These are phyloP conservation scores for Micractinium conductrix DNA, from an alignment of 139 green algal species.

Conservation along the genomic window DNA sequence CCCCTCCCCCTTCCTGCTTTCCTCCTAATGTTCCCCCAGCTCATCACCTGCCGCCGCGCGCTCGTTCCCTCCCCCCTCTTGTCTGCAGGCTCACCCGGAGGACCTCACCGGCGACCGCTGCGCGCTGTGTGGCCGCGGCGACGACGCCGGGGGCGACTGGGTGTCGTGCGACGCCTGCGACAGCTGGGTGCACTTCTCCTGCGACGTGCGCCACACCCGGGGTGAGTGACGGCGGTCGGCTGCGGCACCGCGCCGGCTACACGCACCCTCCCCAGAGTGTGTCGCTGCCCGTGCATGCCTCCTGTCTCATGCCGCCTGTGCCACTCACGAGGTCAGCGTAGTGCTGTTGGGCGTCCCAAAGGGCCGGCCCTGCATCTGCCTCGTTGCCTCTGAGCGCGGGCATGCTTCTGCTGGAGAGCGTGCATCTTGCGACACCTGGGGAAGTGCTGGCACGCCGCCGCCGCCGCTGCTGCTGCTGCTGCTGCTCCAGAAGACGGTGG, in stretches of 20 bases:
- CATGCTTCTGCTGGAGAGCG: too few species aligned
- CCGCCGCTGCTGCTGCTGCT: not conserved
- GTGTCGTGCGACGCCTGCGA: conserved; percentile 70
- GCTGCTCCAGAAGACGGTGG: not conserved
- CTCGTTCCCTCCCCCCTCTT: not conserved
- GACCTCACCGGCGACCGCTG: conserved; percentile 67
- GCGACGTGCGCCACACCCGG: conserved; percentile 56
- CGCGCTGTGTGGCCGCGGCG: conserved; percentile 58
- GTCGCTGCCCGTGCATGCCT: too few species aligned
- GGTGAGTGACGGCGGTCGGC: not conserved
- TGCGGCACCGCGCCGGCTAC: too few species aligned
- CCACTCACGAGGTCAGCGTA: too few species aligned
- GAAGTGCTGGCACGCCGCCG: not conserved
- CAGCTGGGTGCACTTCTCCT: conserved; percentile 71
- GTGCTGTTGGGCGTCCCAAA: too few species aligned
- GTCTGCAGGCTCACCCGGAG: conserved; percentile 58
- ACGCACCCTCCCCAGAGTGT: too few species aligned
- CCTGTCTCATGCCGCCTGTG: too few species aligned
- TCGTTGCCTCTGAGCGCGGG: too few species aligned
- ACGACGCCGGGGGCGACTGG: conserved; percentile 66
- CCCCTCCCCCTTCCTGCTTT: not conserved
- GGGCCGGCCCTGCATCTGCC: too few species aligned
- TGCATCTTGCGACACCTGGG: not conserved
- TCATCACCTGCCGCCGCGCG: not conserved
- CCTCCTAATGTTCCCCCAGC: not conserved